Percentiles rank a stretch among this genome's conserved stretches.
Evolutionary conservation across 2,329 filamentous ascomycete species (phyloP).

Genomic region (Aspergillus japonicus): DNA sequence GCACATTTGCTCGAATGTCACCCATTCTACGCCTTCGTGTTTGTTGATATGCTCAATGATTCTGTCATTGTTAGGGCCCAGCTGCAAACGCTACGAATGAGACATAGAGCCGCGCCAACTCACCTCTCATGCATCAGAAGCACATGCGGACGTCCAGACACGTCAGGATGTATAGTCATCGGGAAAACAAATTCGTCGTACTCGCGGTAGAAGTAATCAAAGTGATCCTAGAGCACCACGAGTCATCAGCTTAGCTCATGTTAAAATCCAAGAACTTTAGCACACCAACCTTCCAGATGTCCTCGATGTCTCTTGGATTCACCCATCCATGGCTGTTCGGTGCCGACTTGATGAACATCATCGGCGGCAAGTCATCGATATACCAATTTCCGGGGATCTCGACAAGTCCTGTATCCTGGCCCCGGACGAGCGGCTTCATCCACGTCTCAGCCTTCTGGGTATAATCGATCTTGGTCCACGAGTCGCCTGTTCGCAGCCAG

Average conservation of each 20-base stretch:
- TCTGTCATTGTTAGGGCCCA: conserved; percentile 16
- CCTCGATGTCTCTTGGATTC: conserved; percentile 57
- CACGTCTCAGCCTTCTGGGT: conserved; percentile 42
- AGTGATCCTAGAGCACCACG: conserved; percentile 52
- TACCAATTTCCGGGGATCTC: conserved; percentile 49
- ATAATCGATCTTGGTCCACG: conserved; percentile 49
- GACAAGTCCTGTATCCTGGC: conserved; percentile 41
- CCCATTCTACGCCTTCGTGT: conserved; percentile 51
- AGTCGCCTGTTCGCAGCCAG: conserved; percentile 44
- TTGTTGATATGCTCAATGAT: conserved; percentile 69
- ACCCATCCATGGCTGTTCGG: conserved; percentile 59
- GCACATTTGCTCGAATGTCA: conserved; percentile 65
- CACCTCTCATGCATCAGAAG: conserved; percentile 71
- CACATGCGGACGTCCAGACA: conserved; percentile 69
- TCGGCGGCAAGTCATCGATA: conserved; percentile 45
- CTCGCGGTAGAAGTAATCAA: conserved; percentile 70
- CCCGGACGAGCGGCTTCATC: conserved; percentile 52
- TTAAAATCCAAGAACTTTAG: background rate
- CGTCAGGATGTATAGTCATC: conserved; percentile 74
- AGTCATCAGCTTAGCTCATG: conserved; percentile 54
- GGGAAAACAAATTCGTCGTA: conserved; percentile 76
- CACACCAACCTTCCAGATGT: conserved; percentile 51
- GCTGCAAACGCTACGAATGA: background rate
- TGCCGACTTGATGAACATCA: conserved; percentile 49
- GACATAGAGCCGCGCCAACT: conserved; percentile 14